A percentile compares a stretch with the other conserved stretches of the same genome.
Evolutionary conservation across 305 asterid genomes (phyloP).

Genomic region (Fraxinus xanthoxyloides): DNA sequence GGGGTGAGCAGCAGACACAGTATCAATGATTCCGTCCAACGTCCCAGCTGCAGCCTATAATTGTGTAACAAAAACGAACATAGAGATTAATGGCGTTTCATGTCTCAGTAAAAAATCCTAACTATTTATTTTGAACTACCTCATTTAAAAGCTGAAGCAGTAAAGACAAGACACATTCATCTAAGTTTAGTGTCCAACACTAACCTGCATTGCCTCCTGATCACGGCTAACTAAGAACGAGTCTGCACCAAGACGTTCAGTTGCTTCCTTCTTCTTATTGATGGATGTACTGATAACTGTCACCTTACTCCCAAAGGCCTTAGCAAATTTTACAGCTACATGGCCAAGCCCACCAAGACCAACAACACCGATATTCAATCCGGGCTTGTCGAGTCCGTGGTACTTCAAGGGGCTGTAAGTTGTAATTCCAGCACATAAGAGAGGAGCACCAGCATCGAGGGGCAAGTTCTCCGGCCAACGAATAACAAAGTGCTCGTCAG

Average conservation of each 20-base stretch:
- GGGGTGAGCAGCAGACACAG: conserved; percentile 53
- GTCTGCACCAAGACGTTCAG: not conserved
- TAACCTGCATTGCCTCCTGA: conserved; percentile 22
- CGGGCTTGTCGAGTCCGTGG: not conserved
- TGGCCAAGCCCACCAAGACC: not conserved
- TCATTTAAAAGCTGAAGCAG: no score
- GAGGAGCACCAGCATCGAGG: conserved; percentile 23
- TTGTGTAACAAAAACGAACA: not conserved
- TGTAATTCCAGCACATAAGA: conserved; percentile 5
- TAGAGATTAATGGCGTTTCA: no score
- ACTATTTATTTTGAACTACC: not conserved
- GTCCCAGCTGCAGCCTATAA: conserved; percentile 46
- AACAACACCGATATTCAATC: not conserved
- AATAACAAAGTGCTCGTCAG: not conserved
- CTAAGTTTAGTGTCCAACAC: no score
- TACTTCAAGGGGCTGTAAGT: not conserved
- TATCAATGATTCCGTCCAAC: conserved; percentile 61
- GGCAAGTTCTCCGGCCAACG: conserved; percentile 28
- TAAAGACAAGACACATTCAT: no score
- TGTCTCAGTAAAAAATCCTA: no score
- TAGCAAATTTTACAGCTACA: not conserved
- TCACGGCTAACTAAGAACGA: not conserved
- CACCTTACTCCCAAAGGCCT: not conserved
- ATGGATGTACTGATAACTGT: not conserved
- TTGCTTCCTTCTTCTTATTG: not conserved